These are phyloP conservation scores for Colletotrichum spaethianum DNA, from an alignment of 2,329 filamentous ascomycete species.

Conservation along the genomic window DNA sequence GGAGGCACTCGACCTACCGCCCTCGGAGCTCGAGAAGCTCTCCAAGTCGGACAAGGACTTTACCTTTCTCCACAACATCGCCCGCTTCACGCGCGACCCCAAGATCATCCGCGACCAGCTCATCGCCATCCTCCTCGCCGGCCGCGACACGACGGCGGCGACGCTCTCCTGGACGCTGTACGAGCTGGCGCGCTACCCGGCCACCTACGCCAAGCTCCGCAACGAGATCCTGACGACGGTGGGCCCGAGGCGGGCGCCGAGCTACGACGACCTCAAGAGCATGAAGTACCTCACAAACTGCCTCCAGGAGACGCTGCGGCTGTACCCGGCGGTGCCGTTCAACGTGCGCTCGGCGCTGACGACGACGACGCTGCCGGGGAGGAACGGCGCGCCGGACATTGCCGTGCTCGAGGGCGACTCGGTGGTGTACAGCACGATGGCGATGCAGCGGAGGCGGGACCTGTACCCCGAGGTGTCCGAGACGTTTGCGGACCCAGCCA, in stretches of 20 bases:
- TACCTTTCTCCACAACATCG: slow-evolving; percentile 85
- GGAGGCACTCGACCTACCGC: slow-evolving; percentile 72
- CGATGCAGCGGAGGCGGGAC: slow-evolving; percentile 65
- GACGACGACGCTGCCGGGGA: slow-evolving; percentile 79
- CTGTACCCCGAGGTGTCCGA: slow-evolving; percentile 62
- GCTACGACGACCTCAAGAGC: slow-evolving; percentile 47
- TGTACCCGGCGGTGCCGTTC: slow-evolving; percentile 85
- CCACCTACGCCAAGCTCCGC: slow-evolving; percentile 59
- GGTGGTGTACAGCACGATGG: slow-evolving; percentile 64
- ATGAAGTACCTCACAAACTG: slow-evolving; percentile 86
- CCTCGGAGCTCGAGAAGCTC: slow-evolving; percentile 77
- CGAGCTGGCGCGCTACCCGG: slow-evolving; percentile 56
- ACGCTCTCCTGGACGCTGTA: slow-evolving; percentile 64
- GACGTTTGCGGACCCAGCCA: slow-evolving; percentile 52
- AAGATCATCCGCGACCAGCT: slow-evolving; percentile 82
- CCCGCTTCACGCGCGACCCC: slow-evolving; percentile 74
- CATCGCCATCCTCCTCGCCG: slow-evolving; percentile 76
- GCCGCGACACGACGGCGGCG: slow-evolving; percentile 68
- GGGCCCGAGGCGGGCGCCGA: slow-evolving; percentile 54
- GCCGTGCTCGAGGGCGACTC: slow-evolving; percentile 62
- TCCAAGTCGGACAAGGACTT: slow-evolving; percentile 76
- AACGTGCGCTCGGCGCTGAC: slow-evolving; percentile 80
- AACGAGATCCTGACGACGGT: slow-evolving; percentile 60
- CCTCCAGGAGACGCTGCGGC: slow-evolving; percentile 82
- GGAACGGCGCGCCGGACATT: slow-evolving; percentile 52